Conservation (phyloP, 331 rosid genomes). For the Saraca asoca region DNA sequence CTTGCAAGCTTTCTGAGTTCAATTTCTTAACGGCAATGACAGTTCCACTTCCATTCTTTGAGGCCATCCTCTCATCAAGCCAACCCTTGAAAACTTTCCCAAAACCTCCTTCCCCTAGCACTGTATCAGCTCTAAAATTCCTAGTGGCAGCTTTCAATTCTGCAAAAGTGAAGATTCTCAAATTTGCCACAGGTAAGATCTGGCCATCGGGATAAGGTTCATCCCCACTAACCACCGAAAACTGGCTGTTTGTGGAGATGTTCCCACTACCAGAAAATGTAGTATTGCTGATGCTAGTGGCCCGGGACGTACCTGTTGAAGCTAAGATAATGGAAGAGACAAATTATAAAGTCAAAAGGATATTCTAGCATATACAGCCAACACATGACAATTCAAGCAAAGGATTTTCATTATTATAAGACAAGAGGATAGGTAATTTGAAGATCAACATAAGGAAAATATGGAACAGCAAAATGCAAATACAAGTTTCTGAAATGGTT, state of each 20-base stretch:
- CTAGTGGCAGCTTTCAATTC: conserved; percentile 78
- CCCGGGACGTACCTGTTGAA: conserved; percentile 49
- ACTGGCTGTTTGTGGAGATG: conserved; percentile 58
- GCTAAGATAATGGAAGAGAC: not conserved
- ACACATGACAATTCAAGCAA: not conserved
- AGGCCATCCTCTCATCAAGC: conserved; percentile 66
- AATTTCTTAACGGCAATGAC: conserved; percentile 86
- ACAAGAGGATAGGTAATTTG: not conserved
- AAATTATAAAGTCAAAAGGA: not conserved
- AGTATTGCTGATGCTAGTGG: conserved; percentile 51
- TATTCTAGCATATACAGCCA: not conserved
- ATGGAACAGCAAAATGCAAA: conserved; percentile 4
- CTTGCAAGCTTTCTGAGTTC: conserved; percentile 88
- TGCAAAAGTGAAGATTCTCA: conserved; percentile 68
- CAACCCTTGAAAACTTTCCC: conserved; percentile 90
- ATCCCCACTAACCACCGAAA: conserved; percentile 58
- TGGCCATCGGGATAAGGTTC: conserved; percentile 58
- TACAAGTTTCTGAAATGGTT: not conserved
- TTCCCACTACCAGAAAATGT: conserved; percentile 52
- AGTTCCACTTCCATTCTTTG: conserved; percentile 56
- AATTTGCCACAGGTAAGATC: conserved; percentile 67
- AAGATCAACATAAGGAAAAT: conserved; percentile 1
- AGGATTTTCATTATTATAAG: not conserved
- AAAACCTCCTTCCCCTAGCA: conserved; percentile 96
- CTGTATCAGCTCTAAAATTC: conserved; percentile 71